Evolutionary conservation across 192 early-diverging fungal genomes (phyloP).

Genomic region (Chytriomyces hyalinus): DNA sequence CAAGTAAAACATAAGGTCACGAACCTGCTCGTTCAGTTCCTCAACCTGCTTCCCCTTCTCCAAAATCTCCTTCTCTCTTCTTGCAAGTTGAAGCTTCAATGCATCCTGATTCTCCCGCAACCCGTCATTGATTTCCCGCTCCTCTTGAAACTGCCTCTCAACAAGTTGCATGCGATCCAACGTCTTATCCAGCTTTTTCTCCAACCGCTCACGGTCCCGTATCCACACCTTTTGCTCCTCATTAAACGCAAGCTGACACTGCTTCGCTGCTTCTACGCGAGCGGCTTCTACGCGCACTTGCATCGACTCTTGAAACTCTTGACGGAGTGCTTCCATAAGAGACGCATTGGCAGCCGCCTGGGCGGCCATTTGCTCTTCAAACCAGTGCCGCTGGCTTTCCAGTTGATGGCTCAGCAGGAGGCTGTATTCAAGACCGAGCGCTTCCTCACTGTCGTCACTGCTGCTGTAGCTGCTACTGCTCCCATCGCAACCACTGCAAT

Average conservation of each 20-base stretch:
- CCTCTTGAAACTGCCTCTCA: slow-evolving; percentile 72
- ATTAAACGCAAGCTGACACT: neutral
- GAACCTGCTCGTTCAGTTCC: slow-evolving; percentile 84
- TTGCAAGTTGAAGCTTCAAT: slow-evolving; percentile 59
- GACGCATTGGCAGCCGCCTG: slow-evolving; percentile 21
- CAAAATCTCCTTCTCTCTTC: slow-evolving; percentile 60
- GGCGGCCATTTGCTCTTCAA: slow-evolving; percentile 71
- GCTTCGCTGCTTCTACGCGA: slow-evolving; percentile 9
- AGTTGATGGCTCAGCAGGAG: slow-evolving; percentile 83
- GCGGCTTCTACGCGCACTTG: slow-evolving; percentile 21
- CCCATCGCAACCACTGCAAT: neutral
- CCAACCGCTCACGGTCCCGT: slow-evolving; percentile 33
- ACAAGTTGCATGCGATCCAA: slow-evolving; percentile 59
- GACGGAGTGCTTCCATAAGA: neutral
- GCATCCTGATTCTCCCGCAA: slow-evolving; percentile 69
- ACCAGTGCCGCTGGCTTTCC: slow-evolving; percentile 85
- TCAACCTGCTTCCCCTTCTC: slow-evolving; percentile 63
- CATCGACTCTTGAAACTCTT: slow-evolving; percentile 17
- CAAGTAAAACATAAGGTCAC: slow-evolving; percentile 90
- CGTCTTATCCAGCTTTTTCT: slow-evolving; percentile 64
- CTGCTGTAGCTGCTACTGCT: slow-evolving; percentile 1
- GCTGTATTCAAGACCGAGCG: slow-evolving; percentile 80
- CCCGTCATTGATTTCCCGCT: slow-evolving; percentile 66
- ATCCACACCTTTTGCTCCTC: neutral
- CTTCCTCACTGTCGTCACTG: slow-evolving; percentile 66